Evolutionary conservation across 208 protist genomes (phyloP).

Genomic region (Herpetomonas tarakana): DNA sequence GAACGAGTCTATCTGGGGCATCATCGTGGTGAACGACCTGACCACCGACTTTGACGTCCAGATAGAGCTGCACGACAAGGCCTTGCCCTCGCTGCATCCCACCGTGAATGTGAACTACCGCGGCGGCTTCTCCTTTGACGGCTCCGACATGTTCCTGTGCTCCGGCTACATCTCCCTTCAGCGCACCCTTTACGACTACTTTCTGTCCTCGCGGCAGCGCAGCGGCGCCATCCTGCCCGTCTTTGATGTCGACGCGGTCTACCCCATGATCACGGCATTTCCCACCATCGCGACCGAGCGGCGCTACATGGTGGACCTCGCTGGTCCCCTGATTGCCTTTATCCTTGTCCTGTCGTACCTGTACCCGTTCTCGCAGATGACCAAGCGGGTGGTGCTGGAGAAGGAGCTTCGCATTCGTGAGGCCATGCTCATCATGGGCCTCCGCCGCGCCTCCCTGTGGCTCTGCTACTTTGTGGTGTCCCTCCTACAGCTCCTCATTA

Average conservation of each 20-base stretch:
- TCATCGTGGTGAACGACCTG: constrained; percentile 16
- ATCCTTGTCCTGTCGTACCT: constrained; percentile 62
- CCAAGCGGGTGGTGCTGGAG: constrained; percentile 41
- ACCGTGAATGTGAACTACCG: constrained; percentile 34
- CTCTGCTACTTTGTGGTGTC: constrained; percentile 24
- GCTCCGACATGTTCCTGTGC: constrained; percentile 62
- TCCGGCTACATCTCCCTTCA: constrained; percentile 76
- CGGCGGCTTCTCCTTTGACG: constrained; percentile 39
- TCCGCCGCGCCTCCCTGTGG: constrained; percentile 24
- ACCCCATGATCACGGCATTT: constrained; percentile 27
- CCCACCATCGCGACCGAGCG: constrained; percentile 10
- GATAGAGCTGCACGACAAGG: constrained; percentile 51
- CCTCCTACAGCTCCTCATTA: constrained; percentile 19
- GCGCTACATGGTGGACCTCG: constrained; percentile 30
- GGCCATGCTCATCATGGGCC: constrained; percentile 60
- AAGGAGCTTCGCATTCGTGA: constrained; percentile 58
- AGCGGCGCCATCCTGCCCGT: constrained; percentile 9
- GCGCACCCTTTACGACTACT: constrained; percentile 58
- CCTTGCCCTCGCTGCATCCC: constrained; percentile 33
- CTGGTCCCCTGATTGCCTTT: constrained; percentile 32
- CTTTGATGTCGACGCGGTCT: constrained; percentile 12
- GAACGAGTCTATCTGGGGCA: constrained; percentile 34
- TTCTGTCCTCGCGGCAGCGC: constrained; percentile 16
- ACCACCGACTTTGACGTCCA: constrained; percentile 50
- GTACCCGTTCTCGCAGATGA: constrained; percentile 44